Base-by-base conservation (phyloP, 164 flowering plant species). In the Vitis amurensis region DNA sequence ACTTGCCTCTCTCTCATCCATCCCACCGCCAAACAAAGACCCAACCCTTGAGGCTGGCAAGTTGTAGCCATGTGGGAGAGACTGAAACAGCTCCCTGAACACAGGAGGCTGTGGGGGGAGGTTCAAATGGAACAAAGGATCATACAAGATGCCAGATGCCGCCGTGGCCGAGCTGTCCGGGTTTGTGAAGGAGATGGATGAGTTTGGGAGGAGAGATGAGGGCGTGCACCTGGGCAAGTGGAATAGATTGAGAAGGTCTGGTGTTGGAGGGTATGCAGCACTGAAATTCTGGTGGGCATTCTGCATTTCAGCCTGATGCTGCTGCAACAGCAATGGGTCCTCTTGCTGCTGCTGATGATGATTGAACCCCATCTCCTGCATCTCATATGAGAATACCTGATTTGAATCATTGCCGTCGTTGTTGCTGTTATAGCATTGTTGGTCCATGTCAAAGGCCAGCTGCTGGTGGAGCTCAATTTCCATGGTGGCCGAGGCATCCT, bases 21-120 rank as follows among this genome's bases (percentile, higher is more conserved):
- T 50, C 49, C 86, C 88, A n/a, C 17, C 57, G 0, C 82, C 82
- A 67, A 84, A 86, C 63, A 85, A 72, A 3, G 88, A 71, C 11
- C 74, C 86, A 53, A 53, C 64, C 63, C 73, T 72, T 3, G 85
- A 53, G 44, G 71, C 76, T 4, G 78, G 76, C 66, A 74, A 51
- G 71, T 55, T 72, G 59, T 82, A 84, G 19, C 80, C 88, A 68
- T 79, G 80, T 13, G 98, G 93, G 10, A 86, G 68, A 14, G 89
- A 79, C 50, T 88, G 93, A 67, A 87, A 82, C 71, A 89, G 68
- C 7, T 91, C 93, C 55, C 86, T 74, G 58, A 87, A 79, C 11
- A 85, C 48, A 10, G 94, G 95, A 6, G 96, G 91, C 63, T 88
- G 93, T 12, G 89, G 91, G 1, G 90, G 93, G 19, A 90, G 84